Evolutionary conservation across 352 stramenopile species (phyloP).

Genomic region (Phytopythium boreale): DNA sequence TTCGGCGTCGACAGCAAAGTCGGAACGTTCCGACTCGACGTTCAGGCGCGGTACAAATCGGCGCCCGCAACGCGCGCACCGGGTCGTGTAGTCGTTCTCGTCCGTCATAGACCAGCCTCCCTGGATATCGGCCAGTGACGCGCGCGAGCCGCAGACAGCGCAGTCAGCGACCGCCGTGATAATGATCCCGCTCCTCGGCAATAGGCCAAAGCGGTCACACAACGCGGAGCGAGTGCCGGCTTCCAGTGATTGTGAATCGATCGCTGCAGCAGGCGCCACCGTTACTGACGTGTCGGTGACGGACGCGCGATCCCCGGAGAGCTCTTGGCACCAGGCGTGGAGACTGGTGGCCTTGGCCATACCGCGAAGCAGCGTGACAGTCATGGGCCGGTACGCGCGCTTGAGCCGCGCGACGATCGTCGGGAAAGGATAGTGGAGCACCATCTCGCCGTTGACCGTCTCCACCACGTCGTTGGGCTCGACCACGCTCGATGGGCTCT

Average conservation of each 20-base stretch:
- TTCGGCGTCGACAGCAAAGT: neutral
- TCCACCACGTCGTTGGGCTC: slow-evolving; percentile 32
- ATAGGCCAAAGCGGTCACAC: slow-evolving; percentile 41
- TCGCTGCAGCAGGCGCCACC: neutral
- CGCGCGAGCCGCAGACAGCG: slow-evolving; percentile 24
- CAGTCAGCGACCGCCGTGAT: slow-evolving; percentile 42
- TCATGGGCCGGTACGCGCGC: slow-evolving; percentile 40
- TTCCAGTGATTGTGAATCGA: neutral
- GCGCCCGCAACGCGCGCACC: slow-evolving; percentile 23
- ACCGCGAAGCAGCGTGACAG: slow-evolving; percentile 41
- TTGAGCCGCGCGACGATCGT: slow-evolving; percentile 32
- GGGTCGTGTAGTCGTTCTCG: slow-evolving; percentile 40
- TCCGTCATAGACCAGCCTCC: slow-evolving; percentile 24
- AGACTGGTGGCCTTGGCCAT: slow-evolving; percentile 24
- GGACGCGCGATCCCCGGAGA: neutral
- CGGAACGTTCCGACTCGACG: slow-evolving; percentile 20
- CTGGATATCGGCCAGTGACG: slow-evolving; percentile 31
- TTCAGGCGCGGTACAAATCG: slow-evolving; percentile 34
- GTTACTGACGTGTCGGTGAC: neutral
- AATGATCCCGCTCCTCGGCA: slow-evolving; percentile 33
- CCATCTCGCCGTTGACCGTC: slow-evolving; percentile 41
- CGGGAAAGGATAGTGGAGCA: slow-evolving; percentile 29
- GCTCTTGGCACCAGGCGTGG: slow-evolving; percentile 7
- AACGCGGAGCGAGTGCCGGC: slow-evolving; percentile 18
- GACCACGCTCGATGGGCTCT: neutral